Base-by-base conservation (phyloP, 1,139 yeast genomes). In the Torulaspora globosa region DNA sequence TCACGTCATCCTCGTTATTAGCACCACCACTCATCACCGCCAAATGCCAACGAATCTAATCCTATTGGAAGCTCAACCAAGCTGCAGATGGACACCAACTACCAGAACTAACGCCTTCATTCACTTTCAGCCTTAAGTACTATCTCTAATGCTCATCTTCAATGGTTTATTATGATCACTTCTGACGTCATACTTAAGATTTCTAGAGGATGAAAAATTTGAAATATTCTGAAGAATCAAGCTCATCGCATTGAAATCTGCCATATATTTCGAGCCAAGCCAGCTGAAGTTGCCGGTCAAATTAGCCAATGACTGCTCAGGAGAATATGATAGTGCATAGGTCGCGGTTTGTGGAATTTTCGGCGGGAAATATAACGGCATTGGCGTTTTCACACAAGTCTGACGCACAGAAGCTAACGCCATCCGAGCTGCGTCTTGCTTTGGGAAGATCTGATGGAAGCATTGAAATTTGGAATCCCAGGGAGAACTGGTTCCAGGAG, bases 391-490 rank as follows among this genome's bases (percentile, higher is more conserved):
- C 95, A 21, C 87, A 83, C 58, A 63, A 67, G n/a, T 76, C 87
- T 1, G 51, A 50, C 19, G 63, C 72, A 8, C 59, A 67, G n/a
- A 67, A 72, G 39, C 64, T 76, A 28, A 75, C 84, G 1, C 82
- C 92, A 1, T 63, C 71, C 28, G 82, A 80, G 51, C 71, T 89
- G 49, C 77, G 96, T 51, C 70, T 92, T 41, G 97, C 97, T 0
- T 84, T 92, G 3, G 98, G 97, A 16, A 76, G 97, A 65, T 79
- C 88, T 42, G 90, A 92, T 64, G 99, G 99, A 40, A 92, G 89
- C 59, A 85, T 94, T 50, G 98, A 94, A 66, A 81, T 94, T 36
- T 94, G 97, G 97, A 88, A 88, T 64, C 97, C 97, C 15, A 72
- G 80, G 59, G 73, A 75, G 58, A 68, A 70, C 49, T 77, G 83